Conservation (phyloP, 192 early-diverging fungal species). For the Linnemannia schmuckeri region DNA sequence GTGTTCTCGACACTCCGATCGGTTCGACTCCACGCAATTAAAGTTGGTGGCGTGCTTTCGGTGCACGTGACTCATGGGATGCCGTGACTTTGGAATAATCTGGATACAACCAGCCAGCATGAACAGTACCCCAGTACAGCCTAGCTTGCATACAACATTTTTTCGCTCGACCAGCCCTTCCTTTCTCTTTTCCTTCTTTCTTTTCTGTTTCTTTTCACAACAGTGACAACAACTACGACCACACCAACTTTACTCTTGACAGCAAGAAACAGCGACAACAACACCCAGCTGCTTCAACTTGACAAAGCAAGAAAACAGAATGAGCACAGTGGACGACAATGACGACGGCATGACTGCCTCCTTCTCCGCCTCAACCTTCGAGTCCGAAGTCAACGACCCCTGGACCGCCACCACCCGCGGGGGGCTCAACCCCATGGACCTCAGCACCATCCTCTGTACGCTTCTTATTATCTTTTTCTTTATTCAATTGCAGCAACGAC, state of each 20-base stretch:
- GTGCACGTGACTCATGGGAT: neutral
- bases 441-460: slow-evolving; percentile 42
- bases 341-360: slow-evolving; percentile 46
- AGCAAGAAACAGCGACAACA: neutral
- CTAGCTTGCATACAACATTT: too few species aligned
- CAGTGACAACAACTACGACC: neutral
- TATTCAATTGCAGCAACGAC: neutral
- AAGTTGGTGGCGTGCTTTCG: neutral
- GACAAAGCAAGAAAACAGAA: neutral
- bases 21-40: neutral
- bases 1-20: too few species aligned
- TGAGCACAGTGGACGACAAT: slow-evolving; percentile 29
- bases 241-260: neutral
- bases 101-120: neutral
- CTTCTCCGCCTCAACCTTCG: slow-evolving; percentile 47
- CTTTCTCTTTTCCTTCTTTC: neutral
- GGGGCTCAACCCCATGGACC: slow-evolving; percentile 12
- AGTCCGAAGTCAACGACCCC: slow-evolving; percentile 34
- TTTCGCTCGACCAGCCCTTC: neutral
- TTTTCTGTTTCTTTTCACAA: neutral
- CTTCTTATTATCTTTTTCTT: neutral
- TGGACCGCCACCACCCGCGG: slow-evolving; percentile 29
- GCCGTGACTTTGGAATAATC: neutral
- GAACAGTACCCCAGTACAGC: too few species aligned
- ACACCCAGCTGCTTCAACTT: neutral